Evolutionary conservation across 495 filamentous ascomycete genomes (phyloP).

Genomic region (Pyronema omphalodes): DNA sequence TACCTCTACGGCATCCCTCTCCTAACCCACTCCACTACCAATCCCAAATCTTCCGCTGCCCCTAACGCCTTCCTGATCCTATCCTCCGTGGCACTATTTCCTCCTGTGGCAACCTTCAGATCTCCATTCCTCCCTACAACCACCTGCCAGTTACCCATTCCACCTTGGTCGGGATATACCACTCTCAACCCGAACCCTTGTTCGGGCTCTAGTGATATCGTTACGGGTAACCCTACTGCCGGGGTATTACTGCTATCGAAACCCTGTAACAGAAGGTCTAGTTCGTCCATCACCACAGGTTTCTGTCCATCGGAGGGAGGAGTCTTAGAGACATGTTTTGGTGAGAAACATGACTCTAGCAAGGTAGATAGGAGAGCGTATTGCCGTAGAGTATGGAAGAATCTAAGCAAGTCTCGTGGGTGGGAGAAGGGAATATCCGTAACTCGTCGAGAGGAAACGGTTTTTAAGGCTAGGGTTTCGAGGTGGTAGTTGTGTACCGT

Average conservation of each 20-base stretch:
- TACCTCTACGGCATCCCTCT: too few species aligned
- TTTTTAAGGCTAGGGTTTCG: conserved; percentile 39
- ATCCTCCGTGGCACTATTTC: not conserved
- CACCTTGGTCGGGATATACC: not conserved
- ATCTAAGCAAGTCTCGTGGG: conserved; percentile 60
- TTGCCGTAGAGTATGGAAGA: conserved; percentile 59
- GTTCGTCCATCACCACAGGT: not conserved
- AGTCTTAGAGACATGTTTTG: not conserved
- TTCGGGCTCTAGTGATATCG: not conserved
- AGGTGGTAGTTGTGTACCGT: conserved; percentile 46
- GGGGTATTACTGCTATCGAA: too few species aligned
- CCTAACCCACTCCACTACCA: conserved; percentile 2
- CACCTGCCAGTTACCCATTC: not conserved
- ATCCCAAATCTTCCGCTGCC: not conserved
- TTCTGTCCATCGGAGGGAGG: not conserved
- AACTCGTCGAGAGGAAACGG: conserved; percentile 48
- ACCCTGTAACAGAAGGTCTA: not conserved
- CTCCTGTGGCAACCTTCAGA: not conserved
- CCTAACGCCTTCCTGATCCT: not conserved
- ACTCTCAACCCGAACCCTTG: not conserved
- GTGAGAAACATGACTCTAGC: conserved; percentile 40
- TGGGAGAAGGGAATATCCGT: conserved; percentile 67
- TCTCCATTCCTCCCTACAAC: conserved; percentile 2
- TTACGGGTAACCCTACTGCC: not conserved
- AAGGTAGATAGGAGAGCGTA: conserved; percentile 50